Percentiles rank a stretch among this genome's conserved stretches.
phyloP scores from a whole-genome alignment of 2,329 filamentous ascomycete species.

The Coniella lustricola region DNA sequence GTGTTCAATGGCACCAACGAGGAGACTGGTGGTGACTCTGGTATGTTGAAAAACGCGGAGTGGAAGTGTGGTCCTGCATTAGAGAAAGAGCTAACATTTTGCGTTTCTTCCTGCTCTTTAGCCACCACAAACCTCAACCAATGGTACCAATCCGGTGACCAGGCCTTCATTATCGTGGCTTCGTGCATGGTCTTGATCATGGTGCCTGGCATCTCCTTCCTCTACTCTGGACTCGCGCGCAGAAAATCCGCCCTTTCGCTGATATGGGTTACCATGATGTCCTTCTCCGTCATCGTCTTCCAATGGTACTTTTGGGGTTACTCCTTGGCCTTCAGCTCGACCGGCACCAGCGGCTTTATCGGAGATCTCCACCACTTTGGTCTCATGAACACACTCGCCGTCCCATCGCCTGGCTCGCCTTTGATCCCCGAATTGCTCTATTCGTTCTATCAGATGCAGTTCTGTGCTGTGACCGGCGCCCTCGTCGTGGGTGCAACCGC shows the following conservation, averaged over 20 bases:
- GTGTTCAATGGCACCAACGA: conserved; percentile 58
- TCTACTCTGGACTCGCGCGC: conserved; percentile 95
- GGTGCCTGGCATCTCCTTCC: conserved; percentile 92
- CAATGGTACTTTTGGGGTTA: conserved; percentile 99
- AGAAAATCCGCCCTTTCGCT: conserved; percentile 95
- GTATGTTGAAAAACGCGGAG: conserved; percentile 45
- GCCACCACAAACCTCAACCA: conserved; percentile 85
- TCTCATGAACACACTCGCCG: conserved; percentile 73
- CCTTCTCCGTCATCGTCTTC: conserved; percentile 83
- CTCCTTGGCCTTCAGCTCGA: conserved; percentile 81
- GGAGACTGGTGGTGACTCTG: conserved; percentile 66
- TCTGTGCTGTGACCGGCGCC: conserved; percentile 85
- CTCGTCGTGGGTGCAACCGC: conserved; percentile 89
- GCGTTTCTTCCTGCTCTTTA: conserved; percentile 28
- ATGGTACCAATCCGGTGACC: conserved; percentile 88
- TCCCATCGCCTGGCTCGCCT: conserved; percentile 81
- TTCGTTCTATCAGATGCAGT: conserved; percentile 98
- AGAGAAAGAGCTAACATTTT: conserved; percentile 1
- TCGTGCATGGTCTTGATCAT: conserved; percentile 94
- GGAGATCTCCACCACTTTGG: conserved; percentile 87
- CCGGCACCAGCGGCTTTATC: conserved; percentile 82
- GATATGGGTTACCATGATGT: conserved; percentile 96
- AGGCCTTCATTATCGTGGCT: conserved; percentile 85
- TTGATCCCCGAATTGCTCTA: conserved; percentile 86
- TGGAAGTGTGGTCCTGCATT: too few species aligned